Base-by-base conservation (phyloP, 1,139 yeast species). In the Geotrichum fermentans region DNA sequence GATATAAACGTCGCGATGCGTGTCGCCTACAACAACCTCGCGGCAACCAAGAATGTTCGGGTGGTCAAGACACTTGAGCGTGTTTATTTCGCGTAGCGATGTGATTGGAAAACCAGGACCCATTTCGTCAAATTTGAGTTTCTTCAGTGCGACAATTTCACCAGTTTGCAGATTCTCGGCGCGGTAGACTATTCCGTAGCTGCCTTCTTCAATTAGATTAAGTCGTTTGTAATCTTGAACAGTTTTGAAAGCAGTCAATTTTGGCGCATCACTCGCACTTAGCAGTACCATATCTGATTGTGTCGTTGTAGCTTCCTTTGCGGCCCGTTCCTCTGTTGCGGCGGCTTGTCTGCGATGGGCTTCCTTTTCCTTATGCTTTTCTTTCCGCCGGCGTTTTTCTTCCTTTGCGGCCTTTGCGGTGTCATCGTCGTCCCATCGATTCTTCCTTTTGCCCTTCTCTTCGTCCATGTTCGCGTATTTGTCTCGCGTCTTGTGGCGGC, bases 71-170 rank as follows among this genome's bases (percentile, higher is more conserved):
- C 72, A 73, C 61, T 80, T 80, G 62, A 88, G 70, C 8, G 85
- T 82, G 8, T 82, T 76, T 46, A 87, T 84, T 62, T 89, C 96
- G 55, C 96, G 72, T 68, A 86, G 77, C 16, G 95, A 92, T 0
- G 96, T 86, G 3, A 88, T 78, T 0, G 96, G 95, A 61, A 88
- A 84, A 10, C 87, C 87, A 55, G 79, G 47, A 10, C 50, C 82
- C 37, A 78, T 65, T 57, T 78, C 83, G 7, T 74, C 64, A 55
- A 78, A 82, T 53, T 84, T 65, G 44, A 82, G 66, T 58, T 73
- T 73, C 57, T 82, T 82, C 58, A 82, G 66, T 1, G 87, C 88
- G 21, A 80, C 83, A 53, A 68, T 64, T 49, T 76, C 79, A 5
- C 73, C 71, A 0, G 83, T 78, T 4, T 69, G 60, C 22, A 67